Evolutionary conservation across 164 flowering plant genomes (phyloP), one percentile per base, ranked within the genome.

Genomic region (Liquidambar formosana): DNA sequence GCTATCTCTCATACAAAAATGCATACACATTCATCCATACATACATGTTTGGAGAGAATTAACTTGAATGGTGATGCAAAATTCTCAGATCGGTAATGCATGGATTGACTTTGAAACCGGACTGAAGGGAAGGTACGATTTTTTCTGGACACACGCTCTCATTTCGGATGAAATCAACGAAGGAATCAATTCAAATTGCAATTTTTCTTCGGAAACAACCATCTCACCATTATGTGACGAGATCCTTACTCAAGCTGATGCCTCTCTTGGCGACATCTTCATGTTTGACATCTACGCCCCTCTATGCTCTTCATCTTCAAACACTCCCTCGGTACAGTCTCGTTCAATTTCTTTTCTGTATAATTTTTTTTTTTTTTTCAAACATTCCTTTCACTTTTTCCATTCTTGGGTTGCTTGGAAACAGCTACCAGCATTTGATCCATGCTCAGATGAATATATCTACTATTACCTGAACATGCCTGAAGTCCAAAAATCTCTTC

Each of bases 401-500:
- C 1, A 33, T 25, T 33, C 41, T 33, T 33, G 41, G 41, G 2
- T 10, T 26, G 16, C n/a, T n/a, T 59, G 10, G 16, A 44, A 70
- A 33, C 78, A 77, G 82, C 49, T 69, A 10, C 11, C 51, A 1
- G 56, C 12, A n/a, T 79, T 77, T 59, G 87, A 84, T 73, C 87
- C 87, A 10, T 84, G 85, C 72, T 54, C 80, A 0, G 60, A 47
- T 9, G 5, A 63, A 4, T 84, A 81, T 44, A 64, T 79, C 0
- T 0, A 41, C 4, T 6, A 59, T 11, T 84, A 81, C 62, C 45
- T 84, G 59, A 81, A 84, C 61, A 65, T 60, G 15, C 80, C 84
- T 12, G 63, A 77, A 49, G 87, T 81, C 47, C 84, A 83, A 56
- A 70, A 58, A 3, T 72, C 85, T 6, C 71, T 84, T 10, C 83